Conservation (phyloP, 257 asterid genomes). For the Nicotiana noctiflora region DNA sequence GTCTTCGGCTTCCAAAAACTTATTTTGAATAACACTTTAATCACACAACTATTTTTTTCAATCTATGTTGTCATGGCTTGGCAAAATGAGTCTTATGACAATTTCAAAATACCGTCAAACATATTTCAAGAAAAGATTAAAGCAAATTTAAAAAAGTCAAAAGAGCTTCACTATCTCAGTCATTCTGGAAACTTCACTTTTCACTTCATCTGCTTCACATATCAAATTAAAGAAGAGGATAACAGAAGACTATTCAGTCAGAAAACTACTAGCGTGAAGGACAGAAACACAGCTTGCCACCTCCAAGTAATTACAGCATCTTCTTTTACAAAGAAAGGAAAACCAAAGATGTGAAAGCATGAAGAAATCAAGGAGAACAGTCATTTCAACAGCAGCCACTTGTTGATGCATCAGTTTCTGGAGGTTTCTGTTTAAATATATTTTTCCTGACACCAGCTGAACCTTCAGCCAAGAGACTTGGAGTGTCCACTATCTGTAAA, state of each 20-base stretch:
- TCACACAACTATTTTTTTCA: neutral
- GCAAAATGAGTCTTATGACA: neutral
- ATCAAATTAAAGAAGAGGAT: neutral
- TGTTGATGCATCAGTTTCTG: slow-evolving; percentile 60
- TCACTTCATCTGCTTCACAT: neutral
- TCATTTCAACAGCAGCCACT: slow-evolving; percentile 71
- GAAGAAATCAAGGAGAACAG: neutral
- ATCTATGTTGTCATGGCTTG: neutral
- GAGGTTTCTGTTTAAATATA: slow-evolving; percentile 89
- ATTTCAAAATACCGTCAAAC: neutral
- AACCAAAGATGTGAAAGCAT: neutral
- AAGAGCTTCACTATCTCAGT: no score
- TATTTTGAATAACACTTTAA: neutral
- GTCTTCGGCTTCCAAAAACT: neutral
- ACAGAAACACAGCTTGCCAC: neutral
- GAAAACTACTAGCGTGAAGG: slow-evolving; percentile 2
- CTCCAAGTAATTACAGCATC: neutral
- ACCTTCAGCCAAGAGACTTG: slow-evolving; percentile 80
- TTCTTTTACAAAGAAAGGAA: neutral
- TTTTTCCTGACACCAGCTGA: slow-evolving; percentile 66
- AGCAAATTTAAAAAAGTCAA: neutral
- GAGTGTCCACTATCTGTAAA: slow-evolving; percentile 84
- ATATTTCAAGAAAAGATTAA: neutral
- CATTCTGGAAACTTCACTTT: no score
- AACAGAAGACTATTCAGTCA: neutral